These are phyloP conservation scores for Parafenestella ontariensis DNA, from an alignment of 2,329 filamentous ascomycete genomes.

Conservation along the genomic window DNA sequence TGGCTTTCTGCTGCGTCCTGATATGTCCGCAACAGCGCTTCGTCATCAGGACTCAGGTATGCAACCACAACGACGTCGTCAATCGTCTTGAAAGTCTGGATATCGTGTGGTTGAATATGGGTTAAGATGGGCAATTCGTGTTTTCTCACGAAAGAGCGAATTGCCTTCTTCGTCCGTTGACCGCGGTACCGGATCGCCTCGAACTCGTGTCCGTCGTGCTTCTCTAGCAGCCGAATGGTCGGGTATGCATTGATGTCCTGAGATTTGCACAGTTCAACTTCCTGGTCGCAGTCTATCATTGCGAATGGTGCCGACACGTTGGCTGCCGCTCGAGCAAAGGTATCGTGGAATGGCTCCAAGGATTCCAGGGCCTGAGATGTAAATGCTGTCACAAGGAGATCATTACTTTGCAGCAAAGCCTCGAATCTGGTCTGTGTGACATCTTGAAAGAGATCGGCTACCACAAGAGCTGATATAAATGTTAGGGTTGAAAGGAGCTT, in stretches of 20 bases:
- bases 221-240: conserved; percentile 17
- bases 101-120: conserved; percentile 2
- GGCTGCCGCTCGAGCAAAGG: conserved; percentile 12
- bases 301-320: conserved; percentile 14
- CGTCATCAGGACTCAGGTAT: conserved; percentile 14
- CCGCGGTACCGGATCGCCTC: conserved; percentile 25
- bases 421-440: conserved; percentile 10
- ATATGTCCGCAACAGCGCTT: conserved; percentile 6
- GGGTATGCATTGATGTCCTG: conserved; percentile 33
- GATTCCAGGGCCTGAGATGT: conserved; percentile 17
- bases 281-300: conserved; percentile 26
- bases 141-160: conserved; percentile 21
- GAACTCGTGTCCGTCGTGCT: background rate
- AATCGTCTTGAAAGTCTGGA: conserved; percentile 16
- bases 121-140: conserved; percentile 16
- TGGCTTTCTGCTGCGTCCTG: conserved; percentile 12
- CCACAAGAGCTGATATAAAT: background rate
- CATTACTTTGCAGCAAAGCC: conserved; percentile 6
- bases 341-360: conserved; percentile 13
- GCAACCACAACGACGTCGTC: conserved; percentile 27
- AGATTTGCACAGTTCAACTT: conserved; percentile 22
- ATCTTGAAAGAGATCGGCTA: conserved; percentile 6
- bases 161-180: conserved; percentile 12
- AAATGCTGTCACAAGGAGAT: conserved; percentile 21
- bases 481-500: conserved; percentile 1